Conservation (phyloP, 805 yeast species). For the Kodamaea lidongshanica region DNA sequence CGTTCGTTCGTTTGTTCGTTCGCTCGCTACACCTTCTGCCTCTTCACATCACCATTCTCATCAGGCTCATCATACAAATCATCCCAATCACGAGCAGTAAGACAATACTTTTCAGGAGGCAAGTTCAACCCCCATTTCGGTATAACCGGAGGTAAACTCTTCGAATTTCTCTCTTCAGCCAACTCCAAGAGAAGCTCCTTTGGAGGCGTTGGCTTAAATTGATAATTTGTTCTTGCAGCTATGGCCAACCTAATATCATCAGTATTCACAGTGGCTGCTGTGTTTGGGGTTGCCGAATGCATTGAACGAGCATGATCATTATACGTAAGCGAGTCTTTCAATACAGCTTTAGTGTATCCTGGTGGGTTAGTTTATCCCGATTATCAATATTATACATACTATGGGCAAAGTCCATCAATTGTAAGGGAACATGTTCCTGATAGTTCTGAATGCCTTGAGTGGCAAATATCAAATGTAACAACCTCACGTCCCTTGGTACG, state of each 20-base stretch:
- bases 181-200: slow-evolving; percentile 84
- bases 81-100: slow-evolving; percentile 78
- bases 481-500: slow-evolving; percentile 84
- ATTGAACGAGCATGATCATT: slow-evolving; percentile 67
- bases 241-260: slow-evolving; percentile 92
- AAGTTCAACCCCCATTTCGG: slow-evolving; percentile 87
- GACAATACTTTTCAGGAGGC: slow-evolving; percentile 96
- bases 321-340: slow-evolving; percentile 85
- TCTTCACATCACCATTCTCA: slow-evolving; percentile 6
- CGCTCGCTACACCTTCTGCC: slow-evolving; percentile 3
- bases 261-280: slow-evolving; percentile 56
- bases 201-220: slow-evolving; percentile 91
- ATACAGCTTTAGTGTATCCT: slow-evolving; percentile 75
- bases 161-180: slow-evolving; percentile 87
- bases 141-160: slow-evolving; percentile 84
- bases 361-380: neutral
- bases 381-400: slow-evolving; percentile 25
- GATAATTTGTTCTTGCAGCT: slow-evolving; percentile 90
- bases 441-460: slow-evolving; percentile 87
- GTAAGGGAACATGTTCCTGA: slow-evolving; percentile 94
- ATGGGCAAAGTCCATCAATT: slow-evolving; percentile 94
- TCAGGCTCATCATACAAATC: slow-evolving; percentile 19
- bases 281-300: slow-evolving; percentile 26
- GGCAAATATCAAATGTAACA: slow-evolving; percentile 84
- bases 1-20: slow-evolving; percentile 9